Evolutionary conservation across 768 basidiomycete species (phyloP), one percentile per base, ranked within the genome.

Genomic region (Kondoa subrosea): DNA sequence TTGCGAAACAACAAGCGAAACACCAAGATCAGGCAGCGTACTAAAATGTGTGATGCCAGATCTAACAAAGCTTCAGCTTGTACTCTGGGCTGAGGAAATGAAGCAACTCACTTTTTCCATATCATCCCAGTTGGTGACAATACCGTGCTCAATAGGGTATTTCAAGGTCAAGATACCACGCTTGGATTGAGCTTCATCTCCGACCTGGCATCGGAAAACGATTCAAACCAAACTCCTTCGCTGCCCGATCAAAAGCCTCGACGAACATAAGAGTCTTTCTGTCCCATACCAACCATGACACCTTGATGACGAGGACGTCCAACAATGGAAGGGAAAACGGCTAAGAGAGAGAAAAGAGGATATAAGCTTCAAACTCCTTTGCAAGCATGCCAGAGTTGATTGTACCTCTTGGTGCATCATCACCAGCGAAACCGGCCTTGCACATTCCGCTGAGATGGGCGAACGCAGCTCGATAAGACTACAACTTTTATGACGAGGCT

Each of bases 61-160:
- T 70, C 69, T 69, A 31, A 29, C 21, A 4, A 25, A 26, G 34
- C 27, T 17, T 40, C 40, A 40, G 32, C n/a, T 8, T 31, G 15
- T 8, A 21, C 16, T 30, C 62, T n/a, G n/a, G n/a, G n/a, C n/a
- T n/a, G n/a, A n/a, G 61, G 32, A 63, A 27, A 4, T 40, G 25
- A 16, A 66, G 57, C n/a, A 25, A 57, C 68, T 14, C 25, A 92
- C 92, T 81, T 92, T 91, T 81, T 93, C 91, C 90, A 92, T 92
- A 79, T 92, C 91, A 75, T 92, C 91, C 91, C 91, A 95, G 85
- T 95, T 91, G 78, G 90, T 91, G 77, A 93, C 88, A 76, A 90
- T 87, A 79, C 89, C 88, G 80, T 90, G 89, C 78, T 91, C 88
- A 73, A 90, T 90, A 65, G 89, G 91, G 80, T 93, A 75, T 80